These are phyloP conservation scores for Penicillium digitatum DNA, from an alignment of 2,329 filamentous ascomycete species.

Conservation along the genomic window DNA sequence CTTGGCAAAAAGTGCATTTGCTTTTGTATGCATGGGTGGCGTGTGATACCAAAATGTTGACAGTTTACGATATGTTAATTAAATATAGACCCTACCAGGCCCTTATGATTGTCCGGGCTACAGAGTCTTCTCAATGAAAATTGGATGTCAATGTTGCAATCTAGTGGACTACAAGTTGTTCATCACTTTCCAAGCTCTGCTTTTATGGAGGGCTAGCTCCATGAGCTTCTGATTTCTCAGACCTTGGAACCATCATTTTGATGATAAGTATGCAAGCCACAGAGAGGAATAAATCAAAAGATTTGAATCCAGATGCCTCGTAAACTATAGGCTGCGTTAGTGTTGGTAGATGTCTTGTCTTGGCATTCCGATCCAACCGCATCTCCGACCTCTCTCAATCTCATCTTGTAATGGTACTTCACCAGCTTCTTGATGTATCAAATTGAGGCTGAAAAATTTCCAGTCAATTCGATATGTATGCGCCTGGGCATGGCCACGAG, in stretches of 20 bases:
- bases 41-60: slow-evolving; percentile 10
- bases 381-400: neutral
- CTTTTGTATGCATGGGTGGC: slow-evolving; percentile 9
- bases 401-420: neutral
- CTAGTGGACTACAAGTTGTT: neutral
- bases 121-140: neutral
- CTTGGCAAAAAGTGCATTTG: neutral
- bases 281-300: neutral
- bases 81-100: neutral
- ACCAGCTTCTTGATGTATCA: neutral
- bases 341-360: neutral
- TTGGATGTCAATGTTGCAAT: neutral
- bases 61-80: neutral
- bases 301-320: neutral
- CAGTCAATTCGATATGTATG: slow-evolving; percentile 12
- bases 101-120: neutral
- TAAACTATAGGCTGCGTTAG: neutral
- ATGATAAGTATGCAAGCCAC: neutral
- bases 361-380: slow-evolving; percentile 4
- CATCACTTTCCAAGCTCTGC: neutral
- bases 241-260: neutral
- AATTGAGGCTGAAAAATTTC: neutral
- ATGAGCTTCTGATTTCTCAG: neutral
- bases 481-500: slow-evolving; percentile 14
- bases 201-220: neutral